phyloP scores from a whole-genome alignment of 257 asterid species.

The Fraxinus excelsior region DNA sequence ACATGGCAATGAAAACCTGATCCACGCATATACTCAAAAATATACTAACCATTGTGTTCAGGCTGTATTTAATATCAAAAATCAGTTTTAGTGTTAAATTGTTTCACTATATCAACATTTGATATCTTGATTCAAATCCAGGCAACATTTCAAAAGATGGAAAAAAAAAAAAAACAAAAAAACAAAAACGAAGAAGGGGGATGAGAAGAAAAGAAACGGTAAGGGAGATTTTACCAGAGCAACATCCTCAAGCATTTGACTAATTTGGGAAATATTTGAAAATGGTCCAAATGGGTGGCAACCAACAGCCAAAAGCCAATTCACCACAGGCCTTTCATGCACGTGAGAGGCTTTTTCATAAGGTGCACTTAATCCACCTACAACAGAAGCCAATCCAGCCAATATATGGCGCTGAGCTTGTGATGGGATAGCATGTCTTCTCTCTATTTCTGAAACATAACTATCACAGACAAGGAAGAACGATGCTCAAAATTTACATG shows the following conservation, averaged over 20 bases:
- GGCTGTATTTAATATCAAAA: background rate
- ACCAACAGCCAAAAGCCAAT: slow-evolving; percentile 98
- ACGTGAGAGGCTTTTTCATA: slow-evolving; percentile 92
- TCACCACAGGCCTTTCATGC: slow-evolving; percentile 85
- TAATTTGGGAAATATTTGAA: slow-evolving; percentile 75
- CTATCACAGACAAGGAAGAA: slow-evolving; percentile 42
- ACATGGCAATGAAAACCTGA: background rate
- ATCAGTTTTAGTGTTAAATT: slow-evolving; percentile 4
- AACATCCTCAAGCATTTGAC: slow-evolving; percentile 90
- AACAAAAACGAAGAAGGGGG: too few species aligned
- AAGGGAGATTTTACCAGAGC: slow-evolving; percentile 62
- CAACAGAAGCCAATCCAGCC: slow-evolving; percentile 94
- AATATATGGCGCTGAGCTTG: slow-evolving; percentile 84
- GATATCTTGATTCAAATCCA: background rate
- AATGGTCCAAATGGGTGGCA: slow-evolving; percentile 99
- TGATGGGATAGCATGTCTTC: slow-evolving; percentile 86
- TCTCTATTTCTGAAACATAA: slow-evolving; percentile 90
- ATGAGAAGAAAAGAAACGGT: background rate
- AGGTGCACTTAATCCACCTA: slow-evolving; percentile 96
- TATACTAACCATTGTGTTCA: background rate
- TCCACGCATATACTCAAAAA: background rate
- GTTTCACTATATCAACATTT: slow-evolving; percentile 7
- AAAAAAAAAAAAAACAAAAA: too few species aligned
- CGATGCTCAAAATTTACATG: slow-evolving; percentile 12
- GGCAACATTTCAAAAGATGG: background rate